Base-by-base conservation (phyloP, 306 rosid genomes). In the Sophora flavescens region DNA sequence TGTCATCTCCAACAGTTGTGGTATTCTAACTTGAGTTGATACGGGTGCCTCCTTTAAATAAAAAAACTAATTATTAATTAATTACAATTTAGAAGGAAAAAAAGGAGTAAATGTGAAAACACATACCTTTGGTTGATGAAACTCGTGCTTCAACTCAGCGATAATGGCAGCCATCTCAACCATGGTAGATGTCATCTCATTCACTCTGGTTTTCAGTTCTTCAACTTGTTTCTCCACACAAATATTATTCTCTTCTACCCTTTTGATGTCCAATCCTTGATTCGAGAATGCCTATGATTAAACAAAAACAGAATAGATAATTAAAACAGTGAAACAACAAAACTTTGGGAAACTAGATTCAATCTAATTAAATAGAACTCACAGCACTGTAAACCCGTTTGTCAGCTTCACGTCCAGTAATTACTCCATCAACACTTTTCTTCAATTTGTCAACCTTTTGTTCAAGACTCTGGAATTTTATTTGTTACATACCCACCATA, bases 371-470 rank as follows among this genome's bases (percentile, higher is more conserved):
- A 47, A 12, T 45, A 14, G 16, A 6, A 38, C 9, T 57, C 42
- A 72, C 77, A 58, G 68, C 57, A 71, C 54, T 54, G 6, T 38
- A 12, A 14, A 42, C 32, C 30, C 30, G n/a, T 72, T 57, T 72
- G 32, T 72, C 67, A 72, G 57, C 57, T 57, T 39, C 57, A 26
- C 67, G 57, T 57, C 44, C 56, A 0, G 8, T 13, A 41, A 57
- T 57, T 13, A 38, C 14, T 6, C 2, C 54, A 54, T 71, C 56
- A 42, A 72, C 7, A 28, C 12, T 72, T 16, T 8, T 58, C 58
- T 58, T 72, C 48, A 42, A 28, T 3, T 28, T 42, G 12, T 59
- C 68, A 72, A 72, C 30, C 15, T n/a, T 59, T 30, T 72, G 26
- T 42, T 26, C 51, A 42, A 72, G 41, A 30, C 9, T 14, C 42